Percentiles rank a stretch among this genome's conserved stretches.
Conservation (phyloP, 23 red algal genomes). For the Gracilariopsis chorda region DNA sequence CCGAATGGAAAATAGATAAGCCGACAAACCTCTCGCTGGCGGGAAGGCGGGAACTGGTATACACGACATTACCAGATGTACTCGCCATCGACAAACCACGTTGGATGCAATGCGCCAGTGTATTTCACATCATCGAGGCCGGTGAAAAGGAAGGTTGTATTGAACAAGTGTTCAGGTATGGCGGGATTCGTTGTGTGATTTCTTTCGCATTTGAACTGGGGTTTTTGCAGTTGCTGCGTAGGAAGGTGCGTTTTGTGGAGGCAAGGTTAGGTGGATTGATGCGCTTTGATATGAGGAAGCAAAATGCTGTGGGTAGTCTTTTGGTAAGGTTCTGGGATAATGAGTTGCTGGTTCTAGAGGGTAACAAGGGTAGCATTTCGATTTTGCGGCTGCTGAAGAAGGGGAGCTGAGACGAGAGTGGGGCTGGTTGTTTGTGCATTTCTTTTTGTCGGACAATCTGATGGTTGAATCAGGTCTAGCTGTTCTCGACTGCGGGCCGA, state of each 20-base stretch:
- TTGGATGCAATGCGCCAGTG: not conserved
- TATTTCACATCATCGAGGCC: not conserved
- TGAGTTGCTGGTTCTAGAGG: no score
- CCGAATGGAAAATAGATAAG: not conserved
- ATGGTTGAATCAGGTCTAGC: no score
- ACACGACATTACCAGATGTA: not conserved
- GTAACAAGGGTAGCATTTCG: no score
- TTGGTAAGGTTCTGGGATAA: no score
- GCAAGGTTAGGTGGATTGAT: not conserved
- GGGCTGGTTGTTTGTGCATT: no score
- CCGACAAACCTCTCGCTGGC: not conserved
- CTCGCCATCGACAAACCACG: not conserved
- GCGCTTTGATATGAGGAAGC: not conserved
- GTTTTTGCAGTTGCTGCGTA: not conserved
- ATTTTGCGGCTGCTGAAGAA: no score
- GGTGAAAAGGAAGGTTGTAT: not conserved
- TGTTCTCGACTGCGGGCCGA: no score
- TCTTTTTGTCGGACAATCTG: no score
- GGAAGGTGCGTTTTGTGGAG: not conserved
- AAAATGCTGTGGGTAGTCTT: not conserved
- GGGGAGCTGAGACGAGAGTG: no score
- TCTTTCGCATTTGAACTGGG: not conserved
- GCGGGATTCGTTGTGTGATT: not conserved
- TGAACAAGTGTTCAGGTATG: not conserved
- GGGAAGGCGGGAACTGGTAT: not conserved